Conservation (phyloP, 1,284 basidiomycete species). For the Boletus smithii region DNA sequence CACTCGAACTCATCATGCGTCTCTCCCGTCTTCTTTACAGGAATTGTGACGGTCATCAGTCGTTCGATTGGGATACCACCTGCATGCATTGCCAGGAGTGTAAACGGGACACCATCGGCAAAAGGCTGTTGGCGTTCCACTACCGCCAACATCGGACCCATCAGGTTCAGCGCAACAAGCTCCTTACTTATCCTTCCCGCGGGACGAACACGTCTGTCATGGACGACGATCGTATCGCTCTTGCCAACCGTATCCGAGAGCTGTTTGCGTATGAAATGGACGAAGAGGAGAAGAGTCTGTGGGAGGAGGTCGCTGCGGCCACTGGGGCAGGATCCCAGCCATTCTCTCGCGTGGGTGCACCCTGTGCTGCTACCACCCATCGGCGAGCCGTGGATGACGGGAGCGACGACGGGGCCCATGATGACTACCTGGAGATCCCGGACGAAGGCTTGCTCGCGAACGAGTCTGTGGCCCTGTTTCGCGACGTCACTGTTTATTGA, state of each 20-base stretch:
- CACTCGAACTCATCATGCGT: slow-evolving; percentile 5
- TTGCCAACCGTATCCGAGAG: slow-evolving; percentile 14
- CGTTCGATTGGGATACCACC: slow-evolving; percentile 17
- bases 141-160: slow-evolving; percentile 15
- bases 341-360: slow-evolving; percentile 16
- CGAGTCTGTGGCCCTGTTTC: slow-evolving; percentile 19
- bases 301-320: slow-evolving; percentile 29
- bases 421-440: slow-evolving; percentile 12
- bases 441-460: slow-evolving; percentile 19
- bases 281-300: slow-evolving; percentile 30
- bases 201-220: not conserved
- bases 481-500: slow-evolving; percentile 26
- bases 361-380: slow-evolving; percentile 8
- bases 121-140: slow-evolving; percentile 22
- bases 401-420: not conserved
- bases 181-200: not conserved
- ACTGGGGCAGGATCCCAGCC: slow-evolving; percentile 15
- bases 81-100: slow-evolving; percentile 31
- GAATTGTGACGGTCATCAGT: slow-evolving; percentile 23
- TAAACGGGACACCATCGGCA: slow-evolving; percentile 26
- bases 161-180: slow-evolving; percentile 8
- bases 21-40: slow-evolving; percentile 10
- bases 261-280: slow-evolving; percentile 21
- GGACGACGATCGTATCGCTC: slow-evolving; percentile 10
- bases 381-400: slow-evolving; percentile 8